Evolutionary conservation across 1,139 yeast genomes (phyloP).

Genomic region (Hansenula sp.): DNA sequence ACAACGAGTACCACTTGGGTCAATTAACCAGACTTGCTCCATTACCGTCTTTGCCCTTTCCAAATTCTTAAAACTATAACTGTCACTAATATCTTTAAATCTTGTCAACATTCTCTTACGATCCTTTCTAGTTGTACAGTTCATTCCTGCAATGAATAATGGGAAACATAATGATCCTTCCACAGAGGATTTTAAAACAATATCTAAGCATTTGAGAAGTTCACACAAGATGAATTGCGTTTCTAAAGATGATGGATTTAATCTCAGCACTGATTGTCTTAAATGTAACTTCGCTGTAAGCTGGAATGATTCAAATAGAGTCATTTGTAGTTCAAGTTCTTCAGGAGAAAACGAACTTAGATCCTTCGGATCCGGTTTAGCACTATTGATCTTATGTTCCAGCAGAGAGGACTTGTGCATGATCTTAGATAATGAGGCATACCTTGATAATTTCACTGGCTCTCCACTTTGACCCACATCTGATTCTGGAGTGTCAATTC

Average conservation of each 20-base stretch:
- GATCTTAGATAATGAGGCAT: conserved; percentile 29
- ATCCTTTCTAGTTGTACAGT: conserved; percentile 46
- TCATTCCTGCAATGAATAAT: conserved; percentile 70
- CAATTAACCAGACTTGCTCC: conserved; percentile 53
- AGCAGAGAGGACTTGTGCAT: conserved; percentile 37
- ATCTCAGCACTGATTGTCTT: conserved; percentile 55
- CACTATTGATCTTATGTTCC: conserved; percentile 45
- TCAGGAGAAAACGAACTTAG: conserved; percentile 41
- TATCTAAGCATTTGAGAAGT: conserved; percentile 53
- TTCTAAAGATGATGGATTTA: conserved; percentile 62
- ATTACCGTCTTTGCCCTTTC: conserved; percentile 54
- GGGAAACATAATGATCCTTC: conserved; percentile 76
- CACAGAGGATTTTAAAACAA: conserved; percentile 59
- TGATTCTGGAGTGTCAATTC: conserved; percentile 19
- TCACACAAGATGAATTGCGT: conserved; percentile 57
- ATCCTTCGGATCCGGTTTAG: conserved; percentile 52
- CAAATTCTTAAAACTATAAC: conserved; percentile 68
- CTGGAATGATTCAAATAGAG: conserved; percentile 70
- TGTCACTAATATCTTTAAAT: conserved; percentile 49
- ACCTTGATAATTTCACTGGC: conserved; percentile 19
- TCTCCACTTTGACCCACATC: conserved; percentile 9
- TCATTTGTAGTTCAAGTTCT: conserved; percentile 63
- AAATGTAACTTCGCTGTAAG: conserved; percentile 65
- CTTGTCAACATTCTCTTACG: conserved; percentile 47
- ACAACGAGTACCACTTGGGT: conserved; percentile 40